Evolutionary conservation across 768 basidiomycete species (phyloP), one percentile per base, ranked within the genome.

Genomic region (Pulveroboletus sp.): DNA sequence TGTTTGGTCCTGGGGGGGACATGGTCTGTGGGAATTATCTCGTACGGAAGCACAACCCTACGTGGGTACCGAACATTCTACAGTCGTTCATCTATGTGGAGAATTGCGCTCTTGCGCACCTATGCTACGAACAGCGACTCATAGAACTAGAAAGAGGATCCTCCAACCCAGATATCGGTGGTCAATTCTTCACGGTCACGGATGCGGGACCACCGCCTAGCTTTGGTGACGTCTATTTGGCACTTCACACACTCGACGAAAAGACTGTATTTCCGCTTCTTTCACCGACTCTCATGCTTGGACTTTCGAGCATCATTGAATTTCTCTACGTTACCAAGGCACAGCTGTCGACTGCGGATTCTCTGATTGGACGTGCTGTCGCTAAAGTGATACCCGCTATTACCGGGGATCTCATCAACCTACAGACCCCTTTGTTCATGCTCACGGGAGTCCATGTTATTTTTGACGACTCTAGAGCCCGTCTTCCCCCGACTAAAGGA

Each of bases 1-100:
- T 88, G 4, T 90, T 79, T 63, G 88, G 88, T 2, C 81, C 86
- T 2, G 79, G 86, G 33, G 87, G 86, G 5, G 88, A 89, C 62
- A 76, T 84, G 58, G 60, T 86, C 10, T 80, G 78, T 45, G 84
- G 78, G 3, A 76, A 80, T 17, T 86, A 83, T 62, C 76, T 90
- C 38, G 69, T 75, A 3, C 77, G 83, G 39, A 69, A 75, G 59
- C 62, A 69, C 43, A 86, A 83, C 59, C 82, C 81, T 2, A 78
- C 80, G 0, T 90, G 86, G 86, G 72, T 80, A 30, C 52, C 60
- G 5, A 72, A 74, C 50, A 75, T 78, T 49, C 57, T 87, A 32
- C 80, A 83, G 56, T 83, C 82, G 8, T 85, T 83, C 64, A 68
- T 71, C 58, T 87, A 87, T 56, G 86, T 89, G 53, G 88, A 89